Conservation (phyloP, 345 rosid genomes). For the Pugionium cornutum region DNA sequence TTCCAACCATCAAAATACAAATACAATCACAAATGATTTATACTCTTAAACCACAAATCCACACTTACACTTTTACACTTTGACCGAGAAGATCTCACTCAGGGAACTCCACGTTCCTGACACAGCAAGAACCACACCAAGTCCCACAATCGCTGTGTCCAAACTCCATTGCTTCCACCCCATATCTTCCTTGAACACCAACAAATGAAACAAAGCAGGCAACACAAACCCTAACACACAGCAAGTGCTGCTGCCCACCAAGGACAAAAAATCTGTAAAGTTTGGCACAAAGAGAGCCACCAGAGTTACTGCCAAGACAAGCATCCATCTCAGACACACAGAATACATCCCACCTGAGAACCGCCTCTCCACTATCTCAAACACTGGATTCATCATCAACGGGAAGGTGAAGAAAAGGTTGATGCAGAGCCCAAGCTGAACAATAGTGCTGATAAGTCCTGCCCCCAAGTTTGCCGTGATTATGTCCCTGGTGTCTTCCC, state of each 20-base stretch:
- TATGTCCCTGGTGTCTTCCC: constrained; percentile 64
- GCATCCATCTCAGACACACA: constrained; percentile 75
- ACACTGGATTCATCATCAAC: constrained; percentile 89
- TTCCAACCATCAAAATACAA: neutral
- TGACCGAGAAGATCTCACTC: constrained; percentile 58
- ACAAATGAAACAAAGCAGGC: constrained; percentile 77
- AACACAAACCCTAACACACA: constrained; percentile 75
- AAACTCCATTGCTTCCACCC: constrained; percentile 58
- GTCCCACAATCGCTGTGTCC: constrained; percentile 53
- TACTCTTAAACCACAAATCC: too few relatives aligned
- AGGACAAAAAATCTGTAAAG: constrained; percentile 80
- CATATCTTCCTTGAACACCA: constrained; percentile 80
- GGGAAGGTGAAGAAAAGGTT: constrained; percentile 92
- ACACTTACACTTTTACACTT: constrained; percentile 27
- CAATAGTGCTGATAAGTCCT: constrained; percentile 59
- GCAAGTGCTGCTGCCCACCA: constrained; percentile 90
- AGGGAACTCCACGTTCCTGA: constrained; percentile 81
- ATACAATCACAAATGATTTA: too few relatives aligned
- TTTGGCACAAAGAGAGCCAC: constrained; percentile 78
- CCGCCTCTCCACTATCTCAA: constrained; percentile 80
- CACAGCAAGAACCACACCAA: constrained; percentile 61
- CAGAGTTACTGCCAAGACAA: constrained; percentile 62
- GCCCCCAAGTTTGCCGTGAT: constrained; percentile 74
- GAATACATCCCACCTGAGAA: constrained; percentile 60
- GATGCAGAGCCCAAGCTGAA: constrained; percentile 77